Conservation (phyloP, 495 filamentous ascomycete genomes). For the Extremus antarcticus region DNA sequence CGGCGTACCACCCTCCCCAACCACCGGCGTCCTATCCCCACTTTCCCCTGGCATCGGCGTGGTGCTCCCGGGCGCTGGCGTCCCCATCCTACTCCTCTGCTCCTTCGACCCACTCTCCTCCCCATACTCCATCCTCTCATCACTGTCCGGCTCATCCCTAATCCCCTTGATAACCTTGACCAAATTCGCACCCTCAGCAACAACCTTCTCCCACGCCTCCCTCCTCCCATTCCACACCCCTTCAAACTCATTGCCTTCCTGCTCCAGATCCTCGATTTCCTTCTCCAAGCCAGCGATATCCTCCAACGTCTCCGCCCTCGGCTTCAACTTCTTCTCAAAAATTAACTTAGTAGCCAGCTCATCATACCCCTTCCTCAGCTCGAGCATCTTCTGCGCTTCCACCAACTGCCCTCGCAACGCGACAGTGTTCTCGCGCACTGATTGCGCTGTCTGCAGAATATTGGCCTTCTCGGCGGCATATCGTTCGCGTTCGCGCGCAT, state of each 20-base stretch:
- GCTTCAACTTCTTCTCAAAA: slow-evolving; percentile 61
- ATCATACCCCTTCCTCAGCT: slow-evolving; percentile 75
- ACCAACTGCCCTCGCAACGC: slow-evolving; percentile 61
- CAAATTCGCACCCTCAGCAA: slow-evolving; percentile 81
- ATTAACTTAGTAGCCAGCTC: slow-evolving; percentile 79
- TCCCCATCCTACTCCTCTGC: slow-evolving; percentile 46
- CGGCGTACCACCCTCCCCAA: slow-evolving; percentile 34
- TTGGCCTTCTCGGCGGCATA: slow-evolving; percentile 71
- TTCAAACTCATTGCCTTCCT: slow-evolving; percentile 70
- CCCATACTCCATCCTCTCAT: slow-evolving; percentile 56
- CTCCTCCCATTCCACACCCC: slow-evolving; percentile 75
- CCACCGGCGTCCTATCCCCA: not conserved
- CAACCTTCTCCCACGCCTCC: slow-evolving; percentile 80
- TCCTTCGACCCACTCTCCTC: slow-evolving; percentile 48
- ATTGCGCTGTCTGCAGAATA: slow-evolving; percentile 63
- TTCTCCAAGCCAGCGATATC: slow-evolving; percentile 69
- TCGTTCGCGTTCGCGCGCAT: slow-evolving; percentile 71
- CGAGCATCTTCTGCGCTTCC: slow-evolving; percentile 62
- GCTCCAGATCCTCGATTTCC: slow-evolving; percentile 79
- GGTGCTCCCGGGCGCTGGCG: slow-evolving; percentile 49
- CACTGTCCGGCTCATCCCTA: slow-evolving; percentile 72
- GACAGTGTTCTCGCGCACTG: slow-evolving; percentile 64
- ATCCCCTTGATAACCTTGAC: slow-evolving; percentile 82
- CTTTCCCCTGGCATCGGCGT: slow-evolving; percentile 6
- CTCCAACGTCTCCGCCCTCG: slow-evolving; percentile 69